Evolutionary conservation across 495 filamentous ascomycete species (phyloP), one percentile per base, ranked within the genome.

Genomic region (Niebla homalea): DNA sequence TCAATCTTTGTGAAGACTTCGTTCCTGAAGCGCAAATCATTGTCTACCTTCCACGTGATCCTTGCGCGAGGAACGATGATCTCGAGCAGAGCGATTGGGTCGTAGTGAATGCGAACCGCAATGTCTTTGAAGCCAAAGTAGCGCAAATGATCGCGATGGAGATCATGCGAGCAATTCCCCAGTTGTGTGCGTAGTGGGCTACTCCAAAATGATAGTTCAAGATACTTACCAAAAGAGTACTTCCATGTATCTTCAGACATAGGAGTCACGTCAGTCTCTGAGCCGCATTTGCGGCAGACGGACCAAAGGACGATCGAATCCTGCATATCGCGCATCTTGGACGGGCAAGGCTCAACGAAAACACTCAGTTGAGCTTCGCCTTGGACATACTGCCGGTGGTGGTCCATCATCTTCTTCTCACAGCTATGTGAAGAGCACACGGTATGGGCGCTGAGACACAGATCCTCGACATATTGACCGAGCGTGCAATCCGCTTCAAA

Each of bases 181-280:
- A 80, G 83, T 45, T 87, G 77, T 23, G 89, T 74, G 60, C 80
- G 85, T 37, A 96, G 65, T 44, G 87, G 83, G 48, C 75, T 83
- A 61, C 87, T 92, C 90, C 89, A 97, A 60, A 96, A 97, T 3
- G 87, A 92, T 15, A 99, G 70, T 65, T 99, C 93, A 22, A 99
- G 73, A 58, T 96, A 99, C 65, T 99, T 99, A 4, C 82, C 90
- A 59, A 99, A 93, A 0, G 93, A 97, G 63, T 99, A 99, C 64
- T 93, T 97, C 89, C 90, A 99, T 2, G 87, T 94, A 60, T 75
- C 89, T 45, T 87, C 82, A 0, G 90, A 95, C 92, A 99, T 99
- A 15, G 85, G 85, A 53, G 85, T 83, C 36, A 89, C 79, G 37
- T 86, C 84, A 2, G 89, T 95, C 62, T 96, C 89, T 50, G 85